Conservation (phyloP, 768 basidiomycete species). For the Boletus vinaceobasis region DNA sequence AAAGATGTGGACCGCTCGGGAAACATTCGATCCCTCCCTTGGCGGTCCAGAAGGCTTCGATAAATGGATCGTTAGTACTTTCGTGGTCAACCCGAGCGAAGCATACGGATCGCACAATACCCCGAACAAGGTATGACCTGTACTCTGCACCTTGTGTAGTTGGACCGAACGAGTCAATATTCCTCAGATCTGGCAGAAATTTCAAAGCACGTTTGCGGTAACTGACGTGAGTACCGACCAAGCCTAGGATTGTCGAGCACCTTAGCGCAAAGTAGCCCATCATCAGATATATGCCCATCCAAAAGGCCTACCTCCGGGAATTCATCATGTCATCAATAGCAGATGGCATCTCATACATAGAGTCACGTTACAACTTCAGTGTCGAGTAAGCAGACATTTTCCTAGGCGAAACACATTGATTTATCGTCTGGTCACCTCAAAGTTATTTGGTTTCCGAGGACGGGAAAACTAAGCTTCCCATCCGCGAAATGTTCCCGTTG, state of each 20-base stretch:
- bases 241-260: too few species aligned
- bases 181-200: constrained; percentile 23
- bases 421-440: not conserved
- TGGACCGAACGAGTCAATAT: not conserved
- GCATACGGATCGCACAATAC: constrained; percentile 45
- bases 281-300: constrained; percentile 24
- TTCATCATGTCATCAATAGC: constrained; percentile 40
- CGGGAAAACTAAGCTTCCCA: constrained; percentile 36
- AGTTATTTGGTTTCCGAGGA: constrained; percentile 42
- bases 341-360: constrained; percentile 46
- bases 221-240: constrained; percentile 19
- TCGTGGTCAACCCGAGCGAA: constrained; percentile 43
- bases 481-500: constrained; percentile 36
- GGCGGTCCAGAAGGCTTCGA: constrained; percentile 43
- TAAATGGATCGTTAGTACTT: constrained; percentile 34
- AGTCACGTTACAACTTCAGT: constrained; percentile 40
- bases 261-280: constrained; percentile 21
- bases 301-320: constrained; percentile 17
- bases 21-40: constrained; percentile 32
- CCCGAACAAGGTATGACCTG: constrained; percentile 32
- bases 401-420: not conserved
- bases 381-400: constrained; percentile 26
- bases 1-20: constrained; percentile 33
- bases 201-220: constrained; percentile 16
- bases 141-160: not conserved